Evolutionary conservation across 2,329 filamentous ascomycete species (phyloP), one percentile per base, ranked within the genome.

Genomic region (Orbilia blumenaviensis): DNA sequence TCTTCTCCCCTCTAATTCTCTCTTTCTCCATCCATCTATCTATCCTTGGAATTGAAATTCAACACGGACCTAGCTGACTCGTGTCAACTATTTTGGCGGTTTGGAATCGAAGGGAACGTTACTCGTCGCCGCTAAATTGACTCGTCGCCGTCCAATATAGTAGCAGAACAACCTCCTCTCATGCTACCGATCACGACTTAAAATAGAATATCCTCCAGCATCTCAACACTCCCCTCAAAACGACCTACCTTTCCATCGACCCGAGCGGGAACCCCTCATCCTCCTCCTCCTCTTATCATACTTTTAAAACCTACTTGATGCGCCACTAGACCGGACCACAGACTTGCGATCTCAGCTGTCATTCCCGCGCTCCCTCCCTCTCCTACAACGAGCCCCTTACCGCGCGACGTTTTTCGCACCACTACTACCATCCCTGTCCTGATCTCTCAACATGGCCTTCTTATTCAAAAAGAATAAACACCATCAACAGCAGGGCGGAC

Each of bases 391-490:
- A 58, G 29, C 61, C 42, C 48, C 56, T 34, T 18, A 36, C 48
- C 38, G 38, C 50, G 41, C 41, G 10, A 34, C 5, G 29, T 25
- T 44, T 34, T 42, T 67, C 63, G 48, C 21, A 58, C 48, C 34
- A 21, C 23, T 14, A 21, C 42, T 25, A 58, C 48, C 34, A 21
- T n/a, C 10, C 32, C 42, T 25, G 25, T 27, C 42, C 38, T 54
- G 42, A 67, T 46, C 48, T 8, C 25, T 38, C 52, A 32, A 34
- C 27, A 75, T 75, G 71, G 71, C 71, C 7, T 75, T 75, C 71
- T 50, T 75, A 75, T 75, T 75, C 32, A 75, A 75, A 63, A 75
- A 75, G 71, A 75, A 75, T 18, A 75, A 68, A 42, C 71, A 75
- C 25, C 62, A 75, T 48, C 71, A 75, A 27, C 71, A 63, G 18